phyloP scores from a whole-genome alignment of 2,329 filamentous ascomycete species.

The Emmonsiellopsis sp. region DNA sequence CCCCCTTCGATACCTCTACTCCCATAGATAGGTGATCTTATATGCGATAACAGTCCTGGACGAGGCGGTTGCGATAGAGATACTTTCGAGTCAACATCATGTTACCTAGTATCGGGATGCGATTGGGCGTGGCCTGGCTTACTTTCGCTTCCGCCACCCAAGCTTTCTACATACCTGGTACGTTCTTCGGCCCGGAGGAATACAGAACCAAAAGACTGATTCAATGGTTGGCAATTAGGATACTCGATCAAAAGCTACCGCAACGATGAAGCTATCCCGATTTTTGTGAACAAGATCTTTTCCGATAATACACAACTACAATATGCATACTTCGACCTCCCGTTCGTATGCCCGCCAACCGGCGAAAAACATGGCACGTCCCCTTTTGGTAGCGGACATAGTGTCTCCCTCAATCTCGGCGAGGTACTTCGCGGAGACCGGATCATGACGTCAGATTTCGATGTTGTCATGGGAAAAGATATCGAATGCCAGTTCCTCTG shows the following conservation, averaged over 20 bases:
- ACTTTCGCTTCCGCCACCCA: slow-evolving; percentile 44
- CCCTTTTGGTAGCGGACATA: slow-evolving; percentile 64
- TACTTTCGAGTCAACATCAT: slow-evolving; percentile 10
- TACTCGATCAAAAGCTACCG: slow-evolving; percentile 76
- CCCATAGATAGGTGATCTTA: too few relatives aligned
- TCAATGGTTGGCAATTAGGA: slow-evolving; percentile 37
- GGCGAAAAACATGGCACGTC: slow-evolving; percentile 56
- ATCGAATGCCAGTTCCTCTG: slow-evolving; percentile 65
- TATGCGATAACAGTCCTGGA: not conserved
- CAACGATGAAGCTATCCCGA: slow-evolving; percentile 65
- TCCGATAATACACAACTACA: slow-evolving; percentile 85
- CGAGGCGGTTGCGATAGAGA: not conserved
- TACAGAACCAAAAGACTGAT: not conserved
- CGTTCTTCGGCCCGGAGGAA: slow-evolving; percentile 13
- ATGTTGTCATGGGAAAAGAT: slow-evolving; percentile 67
- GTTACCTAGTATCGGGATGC: slow-evolving; percentile 17
- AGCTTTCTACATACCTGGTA: slow-evolving; percentile 83
- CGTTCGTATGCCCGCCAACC: slow-evolving; percentile 74
- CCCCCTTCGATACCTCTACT: not conserved
- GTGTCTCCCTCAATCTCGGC: slow-evolving; percentile 71
- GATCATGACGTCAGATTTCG: slow-evolving; percentile 75
- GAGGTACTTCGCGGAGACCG: slow-evolving; percentile 81
- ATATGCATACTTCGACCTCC: slow-evolving; percentile 81
- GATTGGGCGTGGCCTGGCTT: slow-evolving; percentile 35
- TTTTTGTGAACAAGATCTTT: slow-evolving; percentile 89